Evolutionary conservation across 768 basidiomycete species (phyloP).

Genomic region (Phylloporus scabripes): DNA sequence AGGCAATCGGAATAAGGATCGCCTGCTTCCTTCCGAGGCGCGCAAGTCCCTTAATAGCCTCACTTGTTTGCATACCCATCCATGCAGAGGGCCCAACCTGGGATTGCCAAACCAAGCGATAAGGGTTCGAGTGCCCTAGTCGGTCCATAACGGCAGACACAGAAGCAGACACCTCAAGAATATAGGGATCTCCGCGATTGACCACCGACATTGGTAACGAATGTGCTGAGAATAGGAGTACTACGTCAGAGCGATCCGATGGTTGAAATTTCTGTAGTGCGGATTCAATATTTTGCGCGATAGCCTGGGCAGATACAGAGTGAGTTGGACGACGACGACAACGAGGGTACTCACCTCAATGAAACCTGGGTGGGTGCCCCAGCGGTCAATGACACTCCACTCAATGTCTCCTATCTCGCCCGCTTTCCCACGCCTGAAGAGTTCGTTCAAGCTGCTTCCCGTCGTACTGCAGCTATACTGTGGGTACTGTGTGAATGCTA

Average conservation of each 20-base stretch:
- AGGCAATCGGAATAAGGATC: slow-evolving; percentile 91
- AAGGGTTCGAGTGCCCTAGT: slow-evolving; percentile 75
- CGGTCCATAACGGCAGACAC: slow-evolving; percentile 92
- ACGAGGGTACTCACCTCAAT: slow-evolving; percentile 66
- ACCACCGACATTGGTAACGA: slow-evolving; percentile 97
- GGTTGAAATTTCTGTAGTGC: slow-evolving; percentile 76
- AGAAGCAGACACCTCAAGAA: slow-evolving; percentile 90
- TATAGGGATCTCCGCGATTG: slow-evolving; percentile 97
- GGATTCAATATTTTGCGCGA: slow-evolving; percentile 81
- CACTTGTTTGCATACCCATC: slow-evolving; percentile 96
- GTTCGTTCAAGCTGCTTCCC: slow-evolving; percentile 93
- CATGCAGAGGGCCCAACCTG: slow-evolving; percentile 96
- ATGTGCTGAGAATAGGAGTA: slow-evolving; percentile 94
- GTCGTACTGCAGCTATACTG: slow-evolving; percentile 99
- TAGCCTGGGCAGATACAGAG: slow-evolving; percentile 51
- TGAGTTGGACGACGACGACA: neutral
- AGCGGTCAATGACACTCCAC: slow-evolving; percentile 98
- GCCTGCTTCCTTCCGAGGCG: slow-evolving; percentile 70
- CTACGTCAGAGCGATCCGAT: slow-evolving; percentile 64
- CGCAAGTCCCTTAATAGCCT: slow-evolving; percentile 83
- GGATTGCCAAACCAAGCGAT: slow-evolving; percentile 95
- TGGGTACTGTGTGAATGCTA: slow-evolving; percentile 98
- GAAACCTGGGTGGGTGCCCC: slow-evolving; percentile 94
- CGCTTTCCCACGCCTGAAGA: slow-evolving; percentile 60
- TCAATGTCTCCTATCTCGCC: slow-evolving; percentile 66